phyloP scores from a whole-genome alignment of 768 basidiomycete species.

The Amanita jacksonii region DNA sequence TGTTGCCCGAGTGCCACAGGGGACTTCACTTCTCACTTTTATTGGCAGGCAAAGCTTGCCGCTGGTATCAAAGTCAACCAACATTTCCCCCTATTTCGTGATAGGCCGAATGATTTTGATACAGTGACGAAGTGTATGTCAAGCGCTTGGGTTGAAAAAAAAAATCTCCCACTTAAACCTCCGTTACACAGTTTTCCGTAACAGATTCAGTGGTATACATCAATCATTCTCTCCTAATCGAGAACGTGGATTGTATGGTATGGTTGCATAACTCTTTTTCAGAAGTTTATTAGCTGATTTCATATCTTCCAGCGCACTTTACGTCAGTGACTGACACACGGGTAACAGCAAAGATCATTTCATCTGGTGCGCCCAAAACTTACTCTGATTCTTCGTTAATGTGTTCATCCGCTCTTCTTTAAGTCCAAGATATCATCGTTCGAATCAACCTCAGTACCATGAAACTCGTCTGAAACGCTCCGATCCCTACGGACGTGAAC shows the following conservation, averaged over 20 bases:
- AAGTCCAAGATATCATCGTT: conserved; percentile 66
- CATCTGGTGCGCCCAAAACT: conserved; percentile 43
- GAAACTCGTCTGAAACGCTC: conserved; percentile 33
- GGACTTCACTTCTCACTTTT: not conserved
- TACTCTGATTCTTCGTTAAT: not conserved
- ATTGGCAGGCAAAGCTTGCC: conserved; percentile 56
- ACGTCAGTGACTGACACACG: conserved; percentile 79
- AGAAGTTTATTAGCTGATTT: conserved; percentile 2
- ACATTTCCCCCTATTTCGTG: conserved; percentile 62
- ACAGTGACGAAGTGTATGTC: conserved; percentile 63
- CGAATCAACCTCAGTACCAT: conserved; percentile 55
- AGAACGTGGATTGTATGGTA: conserved; percentile 65
- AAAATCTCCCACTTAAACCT: too few species aligned
- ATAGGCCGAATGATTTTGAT: conserved; percentile 72
- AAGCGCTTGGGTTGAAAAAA: too few species aligned
- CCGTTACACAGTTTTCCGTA: conserved; percentile 50
- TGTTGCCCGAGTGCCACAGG: conserved; percentile 10
- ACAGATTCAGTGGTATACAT: conserved; percentile 65
- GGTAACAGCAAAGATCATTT: conserved; percentile 64
- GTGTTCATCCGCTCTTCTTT: conserved; percentile 7
- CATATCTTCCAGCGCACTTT: conserved; percentile 46
- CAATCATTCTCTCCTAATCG: conserved; percentile 60
- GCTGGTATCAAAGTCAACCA: conserved; percentile 64
- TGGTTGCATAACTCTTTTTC: not conserved
- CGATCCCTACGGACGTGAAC: not conserved